Evolutionary conservation across 208 protist species (phyloP), one percentile per base, ranked within the genome.

Genomic region (Leishmania martiniquensis): DNA sequence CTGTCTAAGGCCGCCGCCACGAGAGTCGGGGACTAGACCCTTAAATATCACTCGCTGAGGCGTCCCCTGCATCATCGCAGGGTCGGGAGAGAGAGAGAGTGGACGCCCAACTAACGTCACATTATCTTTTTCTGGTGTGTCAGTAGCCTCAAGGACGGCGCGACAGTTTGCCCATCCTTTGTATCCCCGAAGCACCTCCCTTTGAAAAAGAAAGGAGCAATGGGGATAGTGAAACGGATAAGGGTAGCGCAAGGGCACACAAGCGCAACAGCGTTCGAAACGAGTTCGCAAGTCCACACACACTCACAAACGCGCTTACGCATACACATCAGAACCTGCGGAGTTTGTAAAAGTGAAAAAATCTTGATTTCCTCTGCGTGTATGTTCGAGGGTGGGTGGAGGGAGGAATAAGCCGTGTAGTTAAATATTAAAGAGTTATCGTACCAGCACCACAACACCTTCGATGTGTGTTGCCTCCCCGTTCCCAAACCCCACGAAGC

Each of bases 361-460:
- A n/a, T n/a, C n/a, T n/a, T n/a, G n/a, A n/a, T n/a, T n/a, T n/a
- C n/a, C n/a, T n/a, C n/a, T n/a, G n/a, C n/a, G n/a, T n/a, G n/a
- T n/a, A n/a, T n/a, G n/a, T n/a, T n/a, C n/a, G n/a, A n/a, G n/a
- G n/a, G n/a, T n/a, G n/a, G n/a, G n/a, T n/a, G n/a, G n/a, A n/a
- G n/a, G n/a, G n/a, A n/a, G n/a, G n/a, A 57, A 9, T 15, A 25
- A 1, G 52, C 4, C 52, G 29, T 39, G 57, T 63, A 37, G 57
- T 63, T 63, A 63, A 10, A 63, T 22, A 37, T 63, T 63, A 63
- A 63, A 63, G 29, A 39, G 25, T 63, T 63, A 63, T 63, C 29
- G 13, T 5, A 63, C 37, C 29, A 7, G 15, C 57, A 34, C 22
- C 57, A 63, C 29, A 15, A 63, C 29, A 15, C 29, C 37, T 63